Base-by-base conservation (phyloP, 257 asterid species). In the Ligustrum vulgare region DNA sequence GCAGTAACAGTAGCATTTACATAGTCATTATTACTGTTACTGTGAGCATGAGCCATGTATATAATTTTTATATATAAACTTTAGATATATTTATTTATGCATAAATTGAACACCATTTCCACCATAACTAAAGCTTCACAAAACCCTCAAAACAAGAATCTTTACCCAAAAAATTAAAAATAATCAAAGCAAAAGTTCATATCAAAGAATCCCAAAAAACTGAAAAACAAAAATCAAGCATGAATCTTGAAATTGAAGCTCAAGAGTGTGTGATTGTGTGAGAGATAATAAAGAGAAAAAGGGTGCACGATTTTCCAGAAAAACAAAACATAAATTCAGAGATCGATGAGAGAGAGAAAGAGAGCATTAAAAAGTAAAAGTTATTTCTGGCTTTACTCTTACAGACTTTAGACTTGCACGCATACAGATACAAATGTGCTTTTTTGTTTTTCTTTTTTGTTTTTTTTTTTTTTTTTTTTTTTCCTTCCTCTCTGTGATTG, bases 31-130 rank as follows among this genome's bases (percentile, higher is more conserved):
- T 80, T 81, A 75, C 71, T 70, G 78, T 75, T 86, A 78, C 81
- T 80, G 32, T 82, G 89, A 77, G 84, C 89, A 74, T 89, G 91
- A 91, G 98, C 98, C 98, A 93, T n/a, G n/a, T 93, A 77, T 49
- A 70, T 45, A 67, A 4, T 23, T 2, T 43, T 72, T 15, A 28
- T 37, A 76, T 33, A 28, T 28, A 28, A 63, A 20, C n/a, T 56
- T 74, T 39, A 16, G 60, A 58, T 68, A 77, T 33, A 65, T 56
- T 51, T 20, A 71, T 58, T 72, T 70, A 67, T 15, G 72, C 74
- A 77, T 75, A 74, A 72, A 58, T 69, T 60, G 73, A 70, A 11
- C 75, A 49, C 74, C 79, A 80, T 69, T 71, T 70, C 72, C 83
- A 32, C 83, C 75, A 8, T 31, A 51, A 51, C 54, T 54, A 83